Base-by-base conservation (phyloP, 495 filamentous ascomycete species). In the Pyrenopolyporus hunteri region DNA sequence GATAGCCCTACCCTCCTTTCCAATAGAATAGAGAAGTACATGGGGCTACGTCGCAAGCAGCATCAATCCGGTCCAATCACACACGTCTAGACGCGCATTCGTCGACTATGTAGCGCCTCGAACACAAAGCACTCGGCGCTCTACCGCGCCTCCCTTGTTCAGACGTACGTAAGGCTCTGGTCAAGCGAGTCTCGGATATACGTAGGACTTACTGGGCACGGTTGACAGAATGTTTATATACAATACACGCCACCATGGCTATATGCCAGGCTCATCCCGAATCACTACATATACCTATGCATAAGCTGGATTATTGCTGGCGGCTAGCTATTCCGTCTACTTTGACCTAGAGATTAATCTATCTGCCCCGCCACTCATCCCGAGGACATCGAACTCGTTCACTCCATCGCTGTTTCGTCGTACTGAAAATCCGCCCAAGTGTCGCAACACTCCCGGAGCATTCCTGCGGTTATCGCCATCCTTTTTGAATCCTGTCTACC, bases 71-170 rank as follows among this genome's bases (percentile, higher is more conserved):
- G 33, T 4, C 14, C 19, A 23, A 16, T 7, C 17, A 50, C 19
- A 2, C 8, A 25, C 35, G 19, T 36, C 10, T 3, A 44, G 26
- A 44, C 42, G 42, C 42, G n/a, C 35, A 53, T 57, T 58, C 58
- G n/a, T n/a, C n/a, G n/a, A n/a, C n/a, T 48, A 44, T 36, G 50
- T 59, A 55, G 40, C 62, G 55, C 60, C 33, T n/a, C 45, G 19
- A 9, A 39, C 14, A 39, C 29, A 17, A 28, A 20, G 26, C 45
- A 10, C 19, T 26, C 19, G 20, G 17, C 9, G 43, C 35, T 48
- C 32, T 59, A 54, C 60, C 59, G 31, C 40, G 11, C 39, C 52
- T 37, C n/a, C n/a, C 5, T 32, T 13, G 37, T 57, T 29, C 32
- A 3, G 23, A 44, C 5, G 14, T 14, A 14, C 20, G 9, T 22